Conservation (phyloP, 2,329 filamentous ascomycete genomes). For the Taxawa tesnikishii region DNA sequence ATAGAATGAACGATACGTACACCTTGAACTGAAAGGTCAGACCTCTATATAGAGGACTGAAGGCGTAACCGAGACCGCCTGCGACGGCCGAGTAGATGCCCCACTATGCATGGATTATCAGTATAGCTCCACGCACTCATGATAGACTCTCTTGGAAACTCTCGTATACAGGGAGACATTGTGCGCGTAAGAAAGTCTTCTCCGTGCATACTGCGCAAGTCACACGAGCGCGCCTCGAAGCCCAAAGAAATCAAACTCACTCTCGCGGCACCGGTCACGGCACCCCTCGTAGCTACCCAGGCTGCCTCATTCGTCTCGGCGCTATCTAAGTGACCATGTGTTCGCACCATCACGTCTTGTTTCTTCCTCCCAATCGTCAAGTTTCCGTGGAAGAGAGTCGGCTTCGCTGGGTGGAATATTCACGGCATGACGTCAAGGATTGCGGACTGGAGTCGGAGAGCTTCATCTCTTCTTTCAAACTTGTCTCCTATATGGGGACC, state of each 20-base stretch:
- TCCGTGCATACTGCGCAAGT: background rate
- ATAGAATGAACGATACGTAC: conserved; percentile 32
- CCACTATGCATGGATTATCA: conserved; percentile 38
- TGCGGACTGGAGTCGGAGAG: no score
- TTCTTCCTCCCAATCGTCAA: no score
- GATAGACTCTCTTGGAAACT: conserved; percentile 1
- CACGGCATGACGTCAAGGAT: no score
- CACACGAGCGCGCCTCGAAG: background rate
- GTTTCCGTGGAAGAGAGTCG: no score
- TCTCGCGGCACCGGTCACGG: conserved; percentile 53
- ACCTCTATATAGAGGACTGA: conserved; percentile 60
- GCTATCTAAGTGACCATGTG: conserved; percentile 46
- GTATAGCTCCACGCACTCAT: no score
- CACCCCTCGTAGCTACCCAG: conserved; percentile 59
- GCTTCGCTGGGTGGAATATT: no score
- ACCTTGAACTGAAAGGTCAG: conserved; percentile 67
- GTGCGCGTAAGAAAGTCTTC: background rate
- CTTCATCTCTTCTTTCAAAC: no score
- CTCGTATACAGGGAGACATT: background rate
- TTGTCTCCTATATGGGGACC: no score
- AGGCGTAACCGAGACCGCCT: conserved; percentile 48
- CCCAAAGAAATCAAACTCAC: conserved; percentile 21
- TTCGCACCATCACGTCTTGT: conserved; percentile 1
- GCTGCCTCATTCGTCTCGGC: conserved; percentile 58
- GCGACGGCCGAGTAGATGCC: conserved; percentile 52